Evolutionary conservation across 352 stramenopile species (phyloP).

Genomic region (Peronospora tabacina): DNA sequence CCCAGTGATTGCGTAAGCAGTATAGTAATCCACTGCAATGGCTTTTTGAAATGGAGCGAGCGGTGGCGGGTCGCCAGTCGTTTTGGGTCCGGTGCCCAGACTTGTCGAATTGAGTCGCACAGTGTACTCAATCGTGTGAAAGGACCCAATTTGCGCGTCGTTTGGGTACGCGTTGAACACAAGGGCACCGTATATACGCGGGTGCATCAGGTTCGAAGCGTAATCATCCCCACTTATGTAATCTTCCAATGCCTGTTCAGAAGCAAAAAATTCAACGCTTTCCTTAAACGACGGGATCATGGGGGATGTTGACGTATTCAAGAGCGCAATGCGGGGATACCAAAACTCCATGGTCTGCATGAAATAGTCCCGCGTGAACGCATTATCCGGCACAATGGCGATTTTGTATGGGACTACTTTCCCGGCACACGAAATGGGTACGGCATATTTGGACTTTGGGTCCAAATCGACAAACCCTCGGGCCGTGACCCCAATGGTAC

Average conservation of each 20-base stretch:
- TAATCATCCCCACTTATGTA: constrained; percentile 50
- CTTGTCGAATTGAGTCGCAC: constrained; percentile 43
- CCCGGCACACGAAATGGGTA: constrained; percentile 31
- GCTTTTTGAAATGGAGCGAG: constrained; percentile 18
- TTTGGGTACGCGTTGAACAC: constrained; percentile 46
- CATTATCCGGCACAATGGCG: constrained; percentile 46
- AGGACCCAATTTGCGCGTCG: constrained; percentile 26
- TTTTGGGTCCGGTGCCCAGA: constrained; percentile 7
- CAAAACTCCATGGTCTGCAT: constrained; percentile 53
- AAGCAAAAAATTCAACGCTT: constrained; percentile 56
- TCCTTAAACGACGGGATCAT: constrained; percentile 47
- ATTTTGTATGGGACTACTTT: constrained; percentile 55
- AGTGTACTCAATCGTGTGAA: constrained; percentile 40
- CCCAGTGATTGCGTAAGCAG: constrained; percentile 14
- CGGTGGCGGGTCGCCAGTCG: constrained; percentile 5
- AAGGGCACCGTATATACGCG: constrained; percentile 54
- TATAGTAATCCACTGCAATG: constrained; percentile 17
- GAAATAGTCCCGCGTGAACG: constrained; percentile 60
- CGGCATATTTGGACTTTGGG: constrained; percentile 24
- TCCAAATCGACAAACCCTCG: constrained; percentile 32
- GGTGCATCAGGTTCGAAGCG: constrained; percentile 36
- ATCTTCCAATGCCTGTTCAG: constrained; percentile 33
- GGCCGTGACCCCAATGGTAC: constrained; percentile 22
- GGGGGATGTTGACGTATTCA: constrained; percentile 17
- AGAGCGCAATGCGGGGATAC: constrained; percentile 34